A percentile compares a stretch with the other conserved stretches of the same genome.
Evolutionary conservation across 805 yeast genomes (phyloP).

Genomic region (Saturnispora saitoi): DNA sequence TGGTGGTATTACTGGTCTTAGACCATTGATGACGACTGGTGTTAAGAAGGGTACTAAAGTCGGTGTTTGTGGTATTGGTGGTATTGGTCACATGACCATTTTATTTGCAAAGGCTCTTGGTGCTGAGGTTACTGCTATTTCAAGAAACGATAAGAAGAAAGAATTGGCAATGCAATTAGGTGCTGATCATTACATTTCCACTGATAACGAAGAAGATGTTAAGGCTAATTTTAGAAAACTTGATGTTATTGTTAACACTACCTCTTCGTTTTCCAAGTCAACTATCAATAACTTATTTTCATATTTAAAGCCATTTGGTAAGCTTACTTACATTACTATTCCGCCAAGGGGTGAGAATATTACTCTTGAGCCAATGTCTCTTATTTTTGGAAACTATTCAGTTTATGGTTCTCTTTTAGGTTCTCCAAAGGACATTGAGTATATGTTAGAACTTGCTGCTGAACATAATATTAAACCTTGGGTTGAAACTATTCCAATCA

Average conservation of each 20-base stretch:
- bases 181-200: slow-evolving; percentile 45
- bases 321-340: slow-evolving; percentile 20
- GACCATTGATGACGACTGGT: slow-evolving; percentile 34
- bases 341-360: slow-evolving; percentile 30
- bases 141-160: slow-evolving; percentile 42
- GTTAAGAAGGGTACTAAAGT: slow-evolving; percentile 41
- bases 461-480: slow-evolving; percentile 39
- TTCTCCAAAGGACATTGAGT: slow-evolving; percentile 35
- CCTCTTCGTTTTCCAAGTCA: slow-evolving; percentile 30
- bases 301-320: slow-evolving; percentile 24
- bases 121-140: slow-evolving; percentile 48
- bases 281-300: slow-evolving; percentile 18
- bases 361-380: slow-evolving; percentile 26
- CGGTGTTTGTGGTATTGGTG: slow-evolving; percentile 40
- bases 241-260: slow-evolving; percentile 41
- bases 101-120: slow-evolving; percentile 50
- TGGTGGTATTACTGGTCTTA: slow-evolving; percentile 46
- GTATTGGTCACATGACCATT: slow-evolving; percentile 37
- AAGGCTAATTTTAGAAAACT: slow-evolving; percentile 26
- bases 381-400: slow-evolving; percentile 25
- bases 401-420: slow-evolving; percentile 36
- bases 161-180: slow-evolving; percentile 43
- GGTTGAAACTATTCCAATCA: slow-evolving; percentile 42
- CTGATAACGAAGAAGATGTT: slow-evolving; percentile 39
- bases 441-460: slow-evolving; percentile 37